Conservation (phyloP, 495 filamentous ascomycete genomes). For the Usnea hakonensis region DNA sequence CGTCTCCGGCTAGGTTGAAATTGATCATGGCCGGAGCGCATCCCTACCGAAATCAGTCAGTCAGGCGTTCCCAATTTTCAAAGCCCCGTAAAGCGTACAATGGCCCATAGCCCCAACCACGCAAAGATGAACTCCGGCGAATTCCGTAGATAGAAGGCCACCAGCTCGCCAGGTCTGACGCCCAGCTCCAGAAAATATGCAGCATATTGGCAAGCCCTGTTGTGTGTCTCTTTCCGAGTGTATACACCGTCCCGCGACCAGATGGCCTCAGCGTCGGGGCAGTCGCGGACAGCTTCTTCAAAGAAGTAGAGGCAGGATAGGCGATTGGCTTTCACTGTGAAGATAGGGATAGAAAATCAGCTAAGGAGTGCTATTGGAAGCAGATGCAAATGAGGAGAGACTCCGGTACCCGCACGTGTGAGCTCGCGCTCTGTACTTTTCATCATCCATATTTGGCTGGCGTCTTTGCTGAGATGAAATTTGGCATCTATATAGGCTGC, state of each 20-base stretch:
- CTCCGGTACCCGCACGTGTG: conserved; percentile 28
- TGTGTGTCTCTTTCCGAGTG: conserved; percentile 53
- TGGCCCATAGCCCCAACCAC: conserved; percentile 53
- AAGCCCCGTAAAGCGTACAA: conserved; percentile 29
- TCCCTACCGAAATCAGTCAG: conserved; percentile 22
- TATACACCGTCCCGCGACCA: conserved; percentile 61
- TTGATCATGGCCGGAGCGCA: conserved; percentile 67
- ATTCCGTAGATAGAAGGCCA: conserved; percentile 64
- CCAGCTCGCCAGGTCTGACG: conserved; percentile 57
- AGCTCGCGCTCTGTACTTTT: conserved; percentile 34
- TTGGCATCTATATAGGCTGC: conserved; percentile 64
- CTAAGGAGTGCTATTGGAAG: neutral
- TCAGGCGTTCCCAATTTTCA: neutral
- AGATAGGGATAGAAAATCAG: neutral
- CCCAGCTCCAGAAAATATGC: conserved; percentile 55
- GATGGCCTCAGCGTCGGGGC: conserved; percentile 47
- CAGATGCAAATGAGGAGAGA: conserved; percentile 8
- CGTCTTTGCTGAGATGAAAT: conserved; percentile 56
- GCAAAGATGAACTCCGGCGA: conserved; percentile 59
- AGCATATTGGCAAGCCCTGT: conserved; percentile 52
- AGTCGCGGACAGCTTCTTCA: conserved; percentile 42
- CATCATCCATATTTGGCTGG: conserved; percentile 31
- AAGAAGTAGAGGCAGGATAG: conserved; percentile 60
- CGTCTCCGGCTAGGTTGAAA: conserved; percentile 58
- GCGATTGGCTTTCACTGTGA: conserved; percentile 40